Evolutionary conservation across 495 filamentous ascomycete genomes (phyloP), one percentile per base, ranked within the genome.

Genomic region (Aspergillus sclerotiicarbonarius): DNA sequence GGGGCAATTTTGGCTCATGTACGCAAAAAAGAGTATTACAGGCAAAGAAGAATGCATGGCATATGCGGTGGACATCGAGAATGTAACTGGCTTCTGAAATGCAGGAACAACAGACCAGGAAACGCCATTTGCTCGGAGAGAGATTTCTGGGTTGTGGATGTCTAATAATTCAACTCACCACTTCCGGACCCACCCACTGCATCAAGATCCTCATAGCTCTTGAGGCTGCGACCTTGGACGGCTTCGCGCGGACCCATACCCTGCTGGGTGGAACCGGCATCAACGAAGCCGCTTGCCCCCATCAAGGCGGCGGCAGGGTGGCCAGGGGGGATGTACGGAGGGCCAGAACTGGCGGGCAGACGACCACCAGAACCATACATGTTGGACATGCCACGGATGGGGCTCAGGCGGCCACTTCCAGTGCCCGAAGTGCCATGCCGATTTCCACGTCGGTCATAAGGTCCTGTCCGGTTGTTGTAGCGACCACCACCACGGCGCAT

Each of bases 151-250:
- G 18, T 54, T 9, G 30, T 10, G 15, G 12, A 54, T 19, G 29
- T 19, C 68, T 71, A 87, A 57, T 88, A 88, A 64, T 88, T 84
- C 54, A 88, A 68, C 67, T 87, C 85, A 8, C 79, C 83, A 46
- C 79, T 72, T 18, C 75, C 82, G 25, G 75, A 74, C 3, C 75
- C 76, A 29, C 75, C 78, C 33, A 84, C 79, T 15, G 94, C 93
- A 76, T 98, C 94, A 2, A 98, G 76, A 72, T 98, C 94, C 71
- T 98, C 95, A 71, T 98, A 98, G 70, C 90, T 95, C 80, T 94
- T 96, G 33, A 98, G 67, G 43, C 88, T 96, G 46, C 94, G 83
- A 4, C 95, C 94, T 61, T 92, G 87, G 2, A 96, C 90, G 1
- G 92, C 90, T 73, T 95, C 91, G 15, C 88, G 77, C 3, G 92